Percentiles rank a stretch among this genome's conserved stretches.
Evolutionary conservation across 202 grass and related monocot species (phyloP).

Genomic region (Musa balbisiana): DNA sequence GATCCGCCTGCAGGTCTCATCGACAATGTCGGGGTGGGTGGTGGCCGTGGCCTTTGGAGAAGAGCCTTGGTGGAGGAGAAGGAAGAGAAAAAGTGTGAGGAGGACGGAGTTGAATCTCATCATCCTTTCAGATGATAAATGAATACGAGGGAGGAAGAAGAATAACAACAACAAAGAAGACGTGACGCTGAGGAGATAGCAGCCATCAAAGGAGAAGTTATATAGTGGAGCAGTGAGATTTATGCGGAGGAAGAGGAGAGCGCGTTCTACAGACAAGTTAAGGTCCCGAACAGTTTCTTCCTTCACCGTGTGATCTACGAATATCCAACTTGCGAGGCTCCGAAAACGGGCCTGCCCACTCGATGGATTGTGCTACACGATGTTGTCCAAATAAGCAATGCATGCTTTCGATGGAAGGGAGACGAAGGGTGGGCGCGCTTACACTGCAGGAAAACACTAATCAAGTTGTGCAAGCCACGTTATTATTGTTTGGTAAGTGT

Average conservation of each 20-base stretch:
- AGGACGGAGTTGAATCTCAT: background rate
- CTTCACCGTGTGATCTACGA: too few species aligned
- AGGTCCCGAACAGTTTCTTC: too few species aligned
- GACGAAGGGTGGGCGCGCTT: background rate
- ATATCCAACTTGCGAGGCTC: too few species aligned
- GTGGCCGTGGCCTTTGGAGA: background rate
- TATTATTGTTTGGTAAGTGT: background rate
- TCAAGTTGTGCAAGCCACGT: background rate
- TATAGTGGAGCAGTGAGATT: background rate
- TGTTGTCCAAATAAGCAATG: background rate
- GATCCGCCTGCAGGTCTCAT: conserved; percentile 29
- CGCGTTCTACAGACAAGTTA: too few species aligned
- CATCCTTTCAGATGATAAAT: background rate
- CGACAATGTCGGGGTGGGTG: conserved; percentile 16
- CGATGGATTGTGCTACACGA: too few species aligned
- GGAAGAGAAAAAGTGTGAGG: background rate
- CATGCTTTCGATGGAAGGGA: background rate
- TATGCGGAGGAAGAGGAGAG: too few species aligned
- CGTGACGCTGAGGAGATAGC: background rate
- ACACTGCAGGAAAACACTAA: background rate
- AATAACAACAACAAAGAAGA: background rate
- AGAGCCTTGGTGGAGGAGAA: background rate
- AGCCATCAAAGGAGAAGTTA: background rate
- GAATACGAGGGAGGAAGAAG: too few species aligned
- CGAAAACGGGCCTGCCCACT: too few species aligned